Evolutionary conservation across 805 yeast genomes (phyloP), one percentile per base, ranked within the genome.

Genomic region (Geotrichum ghanense): DNA sequence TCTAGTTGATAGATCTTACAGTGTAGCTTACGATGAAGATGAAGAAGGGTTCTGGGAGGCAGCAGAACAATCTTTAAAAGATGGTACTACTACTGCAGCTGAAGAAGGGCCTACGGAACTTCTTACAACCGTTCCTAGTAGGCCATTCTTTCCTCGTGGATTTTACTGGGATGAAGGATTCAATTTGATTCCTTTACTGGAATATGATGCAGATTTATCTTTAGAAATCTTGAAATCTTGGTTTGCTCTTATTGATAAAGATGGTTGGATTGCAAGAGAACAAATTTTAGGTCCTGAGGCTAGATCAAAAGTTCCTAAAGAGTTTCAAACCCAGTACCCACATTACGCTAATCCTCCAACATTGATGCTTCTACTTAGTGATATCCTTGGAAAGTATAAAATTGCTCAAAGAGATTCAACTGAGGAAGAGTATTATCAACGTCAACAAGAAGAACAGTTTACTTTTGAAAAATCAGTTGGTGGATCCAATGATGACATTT

Each of bases 141-240:
- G 98, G 45, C 86, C 95, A 0, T 86, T 85, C 58, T 92, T 92
- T 64, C 97, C 98, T 2, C 74, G 98, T 52, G 98, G 98, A 0
- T 92, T 92, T 59, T 87, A 85, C 59, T 92, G 98, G 98, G 98
- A 92, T 64, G 98, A 92, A 65, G 98, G 98, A 0, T 92, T 92
- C 64, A 96, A 90, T 62, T 69, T 90, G 50, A 68, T 89, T 37
- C 95, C 95, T 5, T 68, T 92, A 34, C 63, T 84, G 54, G 81
- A 82, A 43, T 89, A 82, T 60, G 97, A 92, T 63, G 72, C 84
- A 14, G 95, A 86, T 57, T 68, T 89, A 41, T 85, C 79, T 0
- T 69, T 88, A 50, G 92, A 86, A 53, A 80, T 92, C 16, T 60
- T 89, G 48, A 73, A 80, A 57, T 83, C 95, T 45, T 92, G 98